phyloP scores from a whole-genome alignment of 805 yeast species.

The Wickerhamomyces canadensis region DNA sequence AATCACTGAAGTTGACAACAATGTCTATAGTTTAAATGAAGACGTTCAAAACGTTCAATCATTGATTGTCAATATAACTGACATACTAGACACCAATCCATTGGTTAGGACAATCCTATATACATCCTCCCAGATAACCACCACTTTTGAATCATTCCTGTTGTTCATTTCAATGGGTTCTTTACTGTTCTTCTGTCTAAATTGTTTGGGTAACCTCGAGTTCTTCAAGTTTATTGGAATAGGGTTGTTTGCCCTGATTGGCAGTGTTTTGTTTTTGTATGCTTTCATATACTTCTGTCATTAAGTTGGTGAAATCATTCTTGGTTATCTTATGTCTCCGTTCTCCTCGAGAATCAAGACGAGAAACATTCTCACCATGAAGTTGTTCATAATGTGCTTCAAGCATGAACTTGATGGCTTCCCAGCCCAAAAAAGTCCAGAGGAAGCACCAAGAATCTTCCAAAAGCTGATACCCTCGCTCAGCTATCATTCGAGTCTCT shows the following conservation, averaged over 20 bases:
- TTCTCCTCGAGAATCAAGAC: no score
- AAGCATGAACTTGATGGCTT: no score
- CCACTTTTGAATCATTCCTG: conserved; percentile 3
- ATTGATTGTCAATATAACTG: conserved; percentile 5
- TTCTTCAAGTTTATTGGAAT: conserved; percentile 14
- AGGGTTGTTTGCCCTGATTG: not conserved
- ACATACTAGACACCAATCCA: conserved; percentile 9
- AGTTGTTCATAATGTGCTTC: no score
- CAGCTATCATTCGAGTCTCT: no score
- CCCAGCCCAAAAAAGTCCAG: no score
- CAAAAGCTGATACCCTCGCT: no score
- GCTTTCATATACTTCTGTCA: not conserved
- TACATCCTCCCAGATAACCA: conserved; percentile 2
- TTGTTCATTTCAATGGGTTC: conserved; percentile 2
- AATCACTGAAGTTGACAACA: conserved; percentile 3
- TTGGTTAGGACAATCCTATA: conserved; percentile 9
- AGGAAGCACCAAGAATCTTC: no score
- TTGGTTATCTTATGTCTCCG: no score
- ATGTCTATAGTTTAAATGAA: conserved; percentile 3
- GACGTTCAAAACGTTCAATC: conserved; percentile 8
- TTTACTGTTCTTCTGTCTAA: conserved; percentile 4
- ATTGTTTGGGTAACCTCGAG: conserved; percentile 9
- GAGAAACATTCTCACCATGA: no score
- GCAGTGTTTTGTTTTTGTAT: not conserved
- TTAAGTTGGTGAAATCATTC: no score